Percentiles rank a stretch among this genome's conserved stretches.
Conservation (phyloP, 371 early-diverging fungal species). For the Mortierella sp. region DNA sequence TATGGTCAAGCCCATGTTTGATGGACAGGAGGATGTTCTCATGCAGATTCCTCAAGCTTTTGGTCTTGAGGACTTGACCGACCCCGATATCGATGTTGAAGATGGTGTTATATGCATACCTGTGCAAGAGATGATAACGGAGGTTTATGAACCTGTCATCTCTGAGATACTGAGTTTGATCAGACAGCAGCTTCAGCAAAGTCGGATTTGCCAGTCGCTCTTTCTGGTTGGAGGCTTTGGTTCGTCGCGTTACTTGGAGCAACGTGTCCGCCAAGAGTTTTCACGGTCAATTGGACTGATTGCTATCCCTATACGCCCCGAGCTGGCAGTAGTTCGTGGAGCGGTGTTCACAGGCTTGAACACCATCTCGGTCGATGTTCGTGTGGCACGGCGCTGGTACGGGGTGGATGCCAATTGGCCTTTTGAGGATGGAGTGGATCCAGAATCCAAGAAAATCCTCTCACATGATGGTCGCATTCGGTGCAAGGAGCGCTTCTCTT, state of each 20-base stretch:
- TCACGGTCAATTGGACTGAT: conserved; percentile 29
- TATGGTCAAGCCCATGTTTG: conserved; percentile 65
- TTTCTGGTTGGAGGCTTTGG: conserved; percentile 68
- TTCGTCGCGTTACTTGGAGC: conserved; percentile 58
- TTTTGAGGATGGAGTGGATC: conserved; percentile 63
- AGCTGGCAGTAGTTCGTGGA: conserved; percentile 56
- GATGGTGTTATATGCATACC: conserved; percentile 62
- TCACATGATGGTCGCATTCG: conserved; percentile 48
- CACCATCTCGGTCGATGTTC: conserved; percentile 44
- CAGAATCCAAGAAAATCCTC: conserved; percentile 60
- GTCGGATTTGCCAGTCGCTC: conserved; percentile 56
- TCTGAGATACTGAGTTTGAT: conserved; percentile 67
- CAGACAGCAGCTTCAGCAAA: conserved; percentile 64
- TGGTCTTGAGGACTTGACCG: conserved; percentile 61
- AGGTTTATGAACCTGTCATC: conserved; percentile 71
- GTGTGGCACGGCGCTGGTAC: conserved; percentile 61
- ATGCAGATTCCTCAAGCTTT: conserved; percentile 63
- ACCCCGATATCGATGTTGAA: conserved; percentile 61
- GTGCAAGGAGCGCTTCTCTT: conserved; percentile 66
- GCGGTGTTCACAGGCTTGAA: conserved; percentile 56
- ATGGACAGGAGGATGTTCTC: conserved; percentile 62
- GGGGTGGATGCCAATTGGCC: conserved; percentile 70
- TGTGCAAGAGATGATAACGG: conserved; percentile 55
- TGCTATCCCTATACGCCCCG: conserved; percentile 51
- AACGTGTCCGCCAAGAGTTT: conserved; percentile 54